Base-by-base conservation (phyloP, 1,284 basidiomycete genomes). In the Agroathelia rolfsii region DNA sequence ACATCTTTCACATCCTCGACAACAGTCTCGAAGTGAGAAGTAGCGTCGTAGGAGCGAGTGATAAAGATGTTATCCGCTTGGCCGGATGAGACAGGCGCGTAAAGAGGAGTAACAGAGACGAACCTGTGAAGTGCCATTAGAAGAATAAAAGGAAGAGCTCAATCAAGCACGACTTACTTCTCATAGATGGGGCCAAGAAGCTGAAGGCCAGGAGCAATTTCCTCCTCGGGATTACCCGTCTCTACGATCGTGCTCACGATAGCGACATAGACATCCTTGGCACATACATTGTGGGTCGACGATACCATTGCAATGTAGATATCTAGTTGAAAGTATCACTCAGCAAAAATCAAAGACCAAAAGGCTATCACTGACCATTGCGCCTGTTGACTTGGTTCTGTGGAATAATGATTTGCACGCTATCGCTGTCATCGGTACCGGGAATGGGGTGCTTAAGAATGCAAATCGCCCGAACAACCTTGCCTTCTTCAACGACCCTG, bases 231-330 rank as follows among this genome's bases (percentile, higher is more conserved):
- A 42, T 72, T 79, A 52, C 79, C 73, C 2, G 94, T 97, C 68
- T 99, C 95, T 34, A 98, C 94, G 46, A 99, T 87, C 19, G 95
- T 98, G 44, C 92, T 96, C 43, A 99, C 95, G 47, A 97, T 97
- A 19, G 92, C 95, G 46, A 99, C 76, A 58, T 92, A 93, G 42
- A 96, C 64, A 52, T 92, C 89, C 58, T 89, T 87, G 5, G 94
- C 87, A 46, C 90, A 94, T 44, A 99, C 92, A 50, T 96, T 96
- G 66, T 99, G 95, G 10, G 92, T 90, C 20, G 85, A 78, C 2
- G 94, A 98, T 29, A 98, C 92, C 66, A 87, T 85, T 6, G 95
- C 93, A 50, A 99, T 85, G 67, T 99, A 99, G 56, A 99, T 98
- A 63, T 99, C 93, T 96, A 45, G 3, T 30, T 12, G 21, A 36